A percentile compares a stretch with the other conserved stretches of the same genome.
These are phyloP conservation scores for Apophysomyces variabilis DNA, from an alignment of 371 early-diverging fungal species.

Conservation along the genomic window DNA sequence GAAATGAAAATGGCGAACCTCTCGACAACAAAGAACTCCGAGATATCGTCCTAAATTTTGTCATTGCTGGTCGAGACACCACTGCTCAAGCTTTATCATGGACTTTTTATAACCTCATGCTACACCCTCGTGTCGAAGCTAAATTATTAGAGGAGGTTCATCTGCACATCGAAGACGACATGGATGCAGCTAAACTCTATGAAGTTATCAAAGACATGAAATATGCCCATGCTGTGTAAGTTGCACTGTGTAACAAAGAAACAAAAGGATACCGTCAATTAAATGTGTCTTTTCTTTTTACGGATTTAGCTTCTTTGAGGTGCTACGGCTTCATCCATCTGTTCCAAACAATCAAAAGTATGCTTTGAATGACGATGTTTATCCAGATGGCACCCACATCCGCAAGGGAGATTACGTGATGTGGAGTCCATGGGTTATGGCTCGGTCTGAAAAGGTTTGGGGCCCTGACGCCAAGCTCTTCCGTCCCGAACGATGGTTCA, in stretches of 20 bases:
- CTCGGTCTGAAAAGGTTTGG: conserved; percentile 61
- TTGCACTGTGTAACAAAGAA: not conserved
- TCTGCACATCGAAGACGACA: conserved; percentile 28
- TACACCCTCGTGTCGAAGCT: conserved; percentile 55
- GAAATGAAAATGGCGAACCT: conserved; percentile 55
- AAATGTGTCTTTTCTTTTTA: not conserved
- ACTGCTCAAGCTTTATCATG: conserved; percentile 78
- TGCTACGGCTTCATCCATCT: conserved; percentile 73
- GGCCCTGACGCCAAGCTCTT: conserved; percentile 63
- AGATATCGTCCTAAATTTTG: conserved; percentile 74
- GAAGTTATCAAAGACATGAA: conserved; percentile 55
- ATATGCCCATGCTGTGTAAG: conserved; percentile 64
- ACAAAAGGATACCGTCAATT: not conserved
- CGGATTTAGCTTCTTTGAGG: conserved; percentile 50
- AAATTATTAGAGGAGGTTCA: conserved; percentile 65
- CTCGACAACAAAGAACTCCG: conserved; percentile 58
- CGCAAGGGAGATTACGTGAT: conserved; percentile 57
- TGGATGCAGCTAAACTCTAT: conserved; percentile 34
- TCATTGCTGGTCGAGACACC: conserved; percentile 71
- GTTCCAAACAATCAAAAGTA: conserved; percentile 72
- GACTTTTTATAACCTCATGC: conserved; percentile 65
- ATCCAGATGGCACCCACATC: conserved; percentile 71
- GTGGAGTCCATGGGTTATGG: conserved; percentile 59
- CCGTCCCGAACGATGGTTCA: conserved; percentile 68
- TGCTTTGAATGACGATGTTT: conserved; percentile 68